Conservation (phyloP, 192 early-diverging fungal species). For the Geosiphon pyriformis region DNA sequence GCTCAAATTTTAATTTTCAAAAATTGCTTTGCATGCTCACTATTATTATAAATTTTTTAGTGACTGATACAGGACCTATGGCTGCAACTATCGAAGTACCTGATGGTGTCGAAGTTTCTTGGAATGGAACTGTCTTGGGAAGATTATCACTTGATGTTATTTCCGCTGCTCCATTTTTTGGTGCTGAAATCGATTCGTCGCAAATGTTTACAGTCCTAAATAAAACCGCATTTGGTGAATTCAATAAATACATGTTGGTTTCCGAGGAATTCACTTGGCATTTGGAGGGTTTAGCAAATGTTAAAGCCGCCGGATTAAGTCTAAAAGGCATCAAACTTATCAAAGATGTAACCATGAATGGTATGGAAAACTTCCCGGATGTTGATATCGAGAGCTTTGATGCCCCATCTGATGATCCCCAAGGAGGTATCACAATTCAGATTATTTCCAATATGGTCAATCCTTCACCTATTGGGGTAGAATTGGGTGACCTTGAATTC, state of each 20-base stretch:
- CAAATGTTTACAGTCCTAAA: slow-evolving; percentile 37
- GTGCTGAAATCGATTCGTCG: slow-evolving; percentile 34
- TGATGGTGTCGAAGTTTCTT: slow-evolving; percentile 27
- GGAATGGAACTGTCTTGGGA: slow-evolving; percentile 33
- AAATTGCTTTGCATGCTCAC: background rate
- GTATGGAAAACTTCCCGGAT: slow-evolving; percentile 52
- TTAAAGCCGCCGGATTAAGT: slow-evolving; percentile 39
- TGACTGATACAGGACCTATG: slow-evolving; percentile 46
- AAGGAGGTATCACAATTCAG: slow-evolving; percentile 50
- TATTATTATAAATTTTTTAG: slow-evolving; percentile 1
- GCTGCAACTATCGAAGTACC: slow-evolving; percentile 44
- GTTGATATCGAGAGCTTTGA: slow-evolving; percentile 48
- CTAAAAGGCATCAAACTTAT: slow-evolving; percentile 39
- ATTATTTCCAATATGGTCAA: slow-evolving; percentile 49
- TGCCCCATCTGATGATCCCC: slow-evolving; percentile 45
- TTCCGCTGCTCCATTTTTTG: slow-evolving; percentile 28
- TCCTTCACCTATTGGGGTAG: slow-evolving; percentile 50
- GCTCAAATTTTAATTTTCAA: background rate
- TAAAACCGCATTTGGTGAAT: slow-evolving; percentile 35
- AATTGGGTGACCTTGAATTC: slow-evolving; percentile 52
- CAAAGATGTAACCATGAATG: slow-evolving; percentile 46
- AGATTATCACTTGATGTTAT: slow-evolving; percentile 35
- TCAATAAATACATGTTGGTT: slow-evolving; percentile 46
- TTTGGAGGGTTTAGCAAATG: slow-evolving; percentile 34
- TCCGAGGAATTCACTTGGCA: slow-evolving; percentile 42